Evolutionary conservation across 192 early-diverging fungal species (phyloP).

Genomic region (Mortierella hygrophila): DNA sequence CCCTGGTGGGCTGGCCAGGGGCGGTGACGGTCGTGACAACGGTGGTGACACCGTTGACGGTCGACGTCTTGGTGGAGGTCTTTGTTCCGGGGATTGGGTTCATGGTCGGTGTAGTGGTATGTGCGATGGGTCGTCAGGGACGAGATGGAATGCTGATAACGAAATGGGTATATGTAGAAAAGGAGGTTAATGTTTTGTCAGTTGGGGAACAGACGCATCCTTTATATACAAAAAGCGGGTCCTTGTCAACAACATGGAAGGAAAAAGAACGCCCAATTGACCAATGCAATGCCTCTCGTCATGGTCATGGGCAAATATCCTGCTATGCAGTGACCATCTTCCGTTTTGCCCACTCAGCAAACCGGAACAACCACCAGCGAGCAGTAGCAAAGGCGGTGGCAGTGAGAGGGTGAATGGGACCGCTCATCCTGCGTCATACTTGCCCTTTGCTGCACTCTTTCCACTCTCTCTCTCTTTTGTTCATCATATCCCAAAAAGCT

Average conservation of each 20-base stretch:
- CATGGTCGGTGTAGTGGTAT: conserved; percentile 9
- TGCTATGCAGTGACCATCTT: not conserved
- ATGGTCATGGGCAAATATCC: not conserved
- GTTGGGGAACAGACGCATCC: conserved; percentile 8
- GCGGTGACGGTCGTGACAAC: conserved; percentile 38
- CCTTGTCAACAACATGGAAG: not conserved
- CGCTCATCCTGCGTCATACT: not conserved
- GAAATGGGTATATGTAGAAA: not conserved
- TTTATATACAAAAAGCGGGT: not conserved
- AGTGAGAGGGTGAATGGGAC: not conserved
- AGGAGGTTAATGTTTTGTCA: not conserved
- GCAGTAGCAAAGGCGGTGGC: not conserved
- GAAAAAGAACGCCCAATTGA: not conserved
- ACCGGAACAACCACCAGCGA: not conserved
- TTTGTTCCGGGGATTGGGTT: conserved; percentile 47
- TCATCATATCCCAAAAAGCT: not conserved
- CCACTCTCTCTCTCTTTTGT: not conserved
- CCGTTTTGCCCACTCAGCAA: not conserved
- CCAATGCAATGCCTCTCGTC: not conserved
- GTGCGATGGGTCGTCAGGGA: not conserved
- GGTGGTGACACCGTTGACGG: conserved; percentile 44
- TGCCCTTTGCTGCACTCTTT: not conserved
- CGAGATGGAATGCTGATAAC: conserved; percentile 8
- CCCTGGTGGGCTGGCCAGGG: conserved; percentile 48
- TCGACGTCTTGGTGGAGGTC: conserved; percentile 53